Conservation (phyloP, 495 filamentous ascomycete species). For the Gamarada debralockiae region DNA sequence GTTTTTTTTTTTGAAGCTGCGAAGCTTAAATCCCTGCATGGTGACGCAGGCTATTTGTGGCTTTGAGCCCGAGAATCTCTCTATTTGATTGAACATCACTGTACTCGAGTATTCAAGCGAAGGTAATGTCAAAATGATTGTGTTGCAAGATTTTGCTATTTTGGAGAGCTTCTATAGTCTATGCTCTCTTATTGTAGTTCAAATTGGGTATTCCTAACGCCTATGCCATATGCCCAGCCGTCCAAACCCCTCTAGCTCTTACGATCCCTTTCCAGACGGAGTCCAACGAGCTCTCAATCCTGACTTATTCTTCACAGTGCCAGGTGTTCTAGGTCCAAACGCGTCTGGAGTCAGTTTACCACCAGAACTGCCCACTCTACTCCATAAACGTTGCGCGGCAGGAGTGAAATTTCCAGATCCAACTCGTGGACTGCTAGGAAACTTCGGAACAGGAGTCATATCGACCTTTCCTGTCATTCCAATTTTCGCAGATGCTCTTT, state of each 20-base stretch:
- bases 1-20: neutral
- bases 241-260: too few relatives aligned
- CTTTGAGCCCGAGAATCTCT: too few relatives aligned
- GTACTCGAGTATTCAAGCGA: too few relatives aligned
- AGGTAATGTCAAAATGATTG: too few relatives aligned
- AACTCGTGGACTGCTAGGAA: conserved; percentile 68
- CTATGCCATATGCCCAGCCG: too few relatives aligned
- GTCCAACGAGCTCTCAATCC: conserved; percentile 52
- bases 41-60: too few relatives aligned
- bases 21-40: too few relatives aligned
- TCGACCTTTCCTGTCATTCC: conserved; percentile 54
- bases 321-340: conserved; percentile 39
- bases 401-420: conserved; percentile 63
- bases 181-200: too few relatives aligned
- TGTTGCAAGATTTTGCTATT: too few relatives aligned
- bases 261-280: conserved; percentile 23
- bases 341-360: conserved; percentile 43
- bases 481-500: conserved; percentile 46
- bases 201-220: too few relatives aligned
- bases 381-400: conserved; percentile 75
- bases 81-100: too few relatives aligned
- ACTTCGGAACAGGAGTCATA: conserved; percentile 62
- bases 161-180: neutral
- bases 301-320: conserved; percentile 28
- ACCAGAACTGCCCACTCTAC: conserved; percentile 55